Evolutionary conservation across 1,284 basidiomycete species (phyloP), one percentile per base, ranked within the genome.

Genomic region (Mrakiaceae sp.): DNA sequence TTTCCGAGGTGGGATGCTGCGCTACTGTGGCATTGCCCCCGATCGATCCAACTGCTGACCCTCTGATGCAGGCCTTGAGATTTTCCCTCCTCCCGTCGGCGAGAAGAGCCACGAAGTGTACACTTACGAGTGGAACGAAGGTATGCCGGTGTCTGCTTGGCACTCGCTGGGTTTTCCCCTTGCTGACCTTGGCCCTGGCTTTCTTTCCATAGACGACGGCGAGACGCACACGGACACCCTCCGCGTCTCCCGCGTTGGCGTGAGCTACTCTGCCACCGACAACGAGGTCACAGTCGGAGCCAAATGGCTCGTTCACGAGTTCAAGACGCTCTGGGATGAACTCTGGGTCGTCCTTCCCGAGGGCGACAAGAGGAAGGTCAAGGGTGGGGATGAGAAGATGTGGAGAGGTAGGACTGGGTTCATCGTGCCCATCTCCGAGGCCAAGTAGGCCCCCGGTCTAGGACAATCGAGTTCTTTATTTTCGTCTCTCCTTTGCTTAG

Each of bases 311-410:
- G 68, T 73, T 66, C 70, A 71, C 64, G 68, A 67, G n/a, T 78
- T 78, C 68, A 70, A 72, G 68, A 72, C 76, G 0, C 70, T 76
- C 1, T 79, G 78, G 77, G 64, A 66, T 39, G 73, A 66, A 44
- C 58, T 78, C 3, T 72, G 72, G 68, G 70, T 77, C 11, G 62
- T 76, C 49, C 69, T 79, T 44, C 77, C 77, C 1, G 68, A 70
- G 1, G 71, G 71, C 3, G 77, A 78, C 61, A 68, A 66, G 39
- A 64, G 61, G 8, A 44, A 8, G 12, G 63, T 64, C 4, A 44
- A 12, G 11, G 58, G 58, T 0, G 57, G 57, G 5, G 50, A 39
- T 14, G 56, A 48, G 40, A 7, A 52, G 42, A 27, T 51, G 42
- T 49, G 60, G 42, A 52, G 60, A 44, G 42, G 51, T 27, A 27